Conservation (phyloP, 768 basidiomycete species). For the Rhizopogon vesiculosus region DNA sequence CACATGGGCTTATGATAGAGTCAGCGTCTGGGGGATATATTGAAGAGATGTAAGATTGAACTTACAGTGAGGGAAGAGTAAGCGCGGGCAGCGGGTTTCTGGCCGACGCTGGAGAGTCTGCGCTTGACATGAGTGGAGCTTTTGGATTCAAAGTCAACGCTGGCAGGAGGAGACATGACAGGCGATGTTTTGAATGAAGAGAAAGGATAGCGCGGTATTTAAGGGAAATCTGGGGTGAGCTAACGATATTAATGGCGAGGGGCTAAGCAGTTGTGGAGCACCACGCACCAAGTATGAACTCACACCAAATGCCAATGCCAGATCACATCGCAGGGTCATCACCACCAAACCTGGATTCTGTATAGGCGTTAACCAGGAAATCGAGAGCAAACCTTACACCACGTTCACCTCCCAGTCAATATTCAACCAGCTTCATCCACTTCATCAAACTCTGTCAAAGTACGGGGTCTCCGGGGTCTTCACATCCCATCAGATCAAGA, state of each 20-base stretch:
- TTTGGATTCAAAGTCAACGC: constrained; percentile 54
- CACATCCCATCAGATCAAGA: neutral
- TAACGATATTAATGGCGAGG: constrained; percentile 6
- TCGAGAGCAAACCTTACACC: neutral
- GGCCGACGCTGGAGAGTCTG: constrained; percentile 57
- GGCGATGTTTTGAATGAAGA: constrained; percentile 13
- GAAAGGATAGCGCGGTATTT: constrained; percentile 29
- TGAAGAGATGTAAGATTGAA: constrained; percentile 6
- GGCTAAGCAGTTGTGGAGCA: constrained; percentile 1
- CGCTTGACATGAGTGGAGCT: constrained; percentile 59
- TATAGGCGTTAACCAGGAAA: constrained; percentile 6
- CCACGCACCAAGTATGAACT: constrained; percentile 4
- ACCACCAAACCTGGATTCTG: neutral
- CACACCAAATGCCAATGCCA: constrained; percentile 10
- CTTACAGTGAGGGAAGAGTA: constrained; percentile 67
- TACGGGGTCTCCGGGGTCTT: constrained; percentile 24
- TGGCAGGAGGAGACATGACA: constrained; percentile 44
- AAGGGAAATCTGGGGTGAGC: constrained; percentile 7
- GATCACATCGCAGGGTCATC: constrained; percentile 14
- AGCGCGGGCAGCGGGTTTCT: constrained; percentile 50
- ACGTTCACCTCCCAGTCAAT: too few relatives aligned
- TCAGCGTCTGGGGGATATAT: constrained; percentile 5
- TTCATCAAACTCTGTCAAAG: neutral
- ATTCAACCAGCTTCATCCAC: too few relatives aligned
- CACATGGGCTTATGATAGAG: constrained; percentile 68